A percentile compares a stretch with the other conserved stretches of the same genome.
Evolutionary conservation across 139 green algal species (phyloP).

Genomic region (Zygnema circumcarinatum): DNA sequence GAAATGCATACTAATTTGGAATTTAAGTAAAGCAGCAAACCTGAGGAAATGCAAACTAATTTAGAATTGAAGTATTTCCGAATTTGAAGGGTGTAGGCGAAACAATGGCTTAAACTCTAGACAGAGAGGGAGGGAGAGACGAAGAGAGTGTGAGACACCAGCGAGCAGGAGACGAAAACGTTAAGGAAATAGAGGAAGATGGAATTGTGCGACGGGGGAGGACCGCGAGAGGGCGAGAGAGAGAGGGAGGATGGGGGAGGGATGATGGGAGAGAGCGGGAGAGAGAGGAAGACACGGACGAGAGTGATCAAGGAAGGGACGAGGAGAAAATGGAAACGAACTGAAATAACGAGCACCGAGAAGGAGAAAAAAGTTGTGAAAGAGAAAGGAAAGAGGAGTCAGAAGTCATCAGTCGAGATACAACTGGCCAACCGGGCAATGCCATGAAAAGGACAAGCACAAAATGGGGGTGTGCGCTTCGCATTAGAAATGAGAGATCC

Average conservation of each 20-base stretch:
- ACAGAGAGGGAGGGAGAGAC: background rate
- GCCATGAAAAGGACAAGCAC: too few species aligned
- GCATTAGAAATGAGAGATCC: too few species aligned
- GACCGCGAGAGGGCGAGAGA: background rate
- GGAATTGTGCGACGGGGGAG: too few species aligned
- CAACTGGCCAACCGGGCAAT: too few species aligned
- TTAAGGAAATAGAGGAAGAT: background rate
- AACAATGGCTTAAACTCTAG: background rate
- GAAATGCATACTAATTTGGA: background rate
- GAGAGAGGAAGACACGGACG: background rate
- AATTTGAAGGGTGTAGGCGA: too few species aligned
- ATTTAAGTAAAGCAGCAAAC: background rate
- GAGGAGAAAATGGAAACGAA: too few species aligned
- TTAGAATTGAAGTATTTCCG: too few species aligned
- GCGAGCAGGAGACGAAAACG: background rate
- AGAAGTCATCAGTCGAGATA: too few species aligned
- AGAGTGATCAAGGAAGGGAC: background rate
- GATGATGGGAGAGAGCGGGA: background rate
- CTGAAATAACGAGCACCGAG: too few species aligned
- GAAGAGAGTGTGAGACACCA: background rate
- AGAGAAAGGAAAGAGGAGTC: too few species aligned
- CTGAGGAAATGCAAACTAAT: background rate
- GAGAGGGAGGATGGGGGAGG: background rate
- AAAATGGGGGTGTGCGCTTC: too few species aligned
- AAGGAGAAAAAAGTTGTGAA: too few species aligned